Conservation (phyloP, 2,329 filamentous ascomycete species). For the Triangularia verruculosa region DNA sequence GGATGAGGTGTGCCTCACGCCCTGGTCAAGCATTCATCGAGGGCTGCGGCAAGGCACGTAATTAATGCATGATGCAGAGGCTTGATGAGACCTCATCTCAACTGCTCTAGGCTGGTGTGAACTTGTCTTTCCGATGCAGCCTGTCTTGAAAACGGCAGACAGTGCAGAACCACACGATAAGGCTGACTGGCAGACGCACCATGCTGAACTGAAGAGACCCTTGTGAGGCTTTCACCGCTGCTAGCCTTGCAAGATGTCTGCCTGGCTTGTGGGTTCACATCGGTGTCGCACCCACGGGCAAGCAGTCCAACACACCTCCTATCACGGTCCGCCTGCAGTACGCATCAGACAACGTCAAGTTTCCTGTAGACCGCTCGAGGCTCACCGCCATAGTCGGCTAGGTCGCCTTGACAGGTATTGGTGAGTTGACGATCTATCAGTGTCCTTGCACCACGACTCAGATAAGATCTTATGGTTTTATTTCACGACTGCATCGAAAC, state of each 20-base stretch:
- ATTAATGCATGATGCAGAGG: neutral
- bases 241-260: neutral
- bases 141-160: neutral
- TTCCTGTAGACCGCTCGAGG: neutral
- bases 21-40: neutral
- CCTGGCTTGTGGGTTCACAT: neutral
- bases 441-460: neutral
- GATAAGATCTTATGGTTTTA: neutral
- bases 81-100: neutral
- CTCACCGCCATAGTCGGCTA: neutral
- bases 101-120: neutral
- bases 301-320: neutral
- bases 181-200: neutral
- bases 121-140: neutral
- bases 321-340: neutral
- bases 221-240: neutral
- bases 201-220: neutral
- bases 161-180: neutral
- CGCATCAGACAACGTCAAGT: neutral
- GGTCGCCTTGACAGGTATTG: neutral
- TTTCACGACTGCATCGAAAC: neutral
- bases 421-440: neutral
- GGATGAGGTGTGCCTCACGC: neutral
- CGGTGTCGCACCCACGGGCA: neutral
- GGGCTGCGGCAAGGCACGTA: neutral